These are phyloP conservation scores for Glonium stellatum DNA, from an alignment of 495 filamentous ascomycete species.

Conservation along the genomic window DNA sequence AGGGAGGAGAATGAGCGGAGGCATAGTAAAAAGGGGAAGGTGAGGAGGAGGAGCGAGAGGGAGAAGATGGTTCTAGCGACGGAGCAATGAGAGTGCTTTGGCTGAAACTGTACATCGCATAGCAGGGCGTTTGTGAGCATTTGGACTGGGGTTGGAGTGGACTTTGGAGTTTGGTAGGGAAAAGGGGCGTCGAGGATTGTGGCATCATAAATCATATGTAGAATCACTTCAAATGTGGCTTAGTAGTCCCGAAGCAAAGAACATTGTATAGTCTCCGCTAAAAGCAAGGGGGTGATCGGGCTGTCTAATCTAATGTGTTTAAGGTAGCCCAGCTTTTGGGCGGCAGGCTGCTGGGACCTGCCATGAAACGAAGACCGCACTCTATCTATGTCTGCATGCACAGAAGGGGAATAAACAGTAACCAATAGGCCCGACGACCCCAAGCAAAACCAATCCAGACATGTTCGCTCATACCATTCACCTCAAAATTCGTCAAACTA, in stretches of 20 bases:
- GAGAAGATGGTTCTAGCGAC: constrained; percentile 84
- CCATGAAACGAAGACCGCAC: too few species aligned
- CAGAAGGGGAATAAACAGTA: neutral
- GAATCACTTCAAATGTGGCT: too few species aligned
- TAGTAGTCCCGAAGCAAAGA: too few species aligned
- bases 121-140: constrained; percentile 19
- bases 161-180: neutral
- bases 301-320: too few species aligned
- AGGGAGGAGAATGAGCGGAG: constrained; percentile 90
- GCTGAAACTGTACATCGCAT: constrained; percentile 4
- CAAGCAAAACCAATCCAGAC: neutral
- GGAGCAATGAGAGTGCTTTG: constrained; percentile 49
- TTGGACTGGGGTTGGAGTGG: neutral
- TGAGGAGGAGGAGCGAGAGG: constrained; percentile 70
- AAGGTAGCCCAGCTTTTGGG: too few species aligned
- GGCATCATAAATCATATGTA: too few species aligned
- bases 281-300: too few species aligned
- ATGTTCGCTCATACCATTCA: too few species aligned
- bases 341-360: too few species aligned
- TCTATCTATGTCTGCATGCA: too few species aligned
- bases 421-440: neutral
- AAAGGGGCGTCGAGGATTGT: neutral
- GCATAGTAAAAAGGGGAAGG: constrained; percentile 72
- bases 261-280: too few species aligned
- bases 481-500: too few species aligned